Percentiles rank a stretch among this genome's conserved stretches.
These are phyloP conservation scores for Trichoderma hamatum DNA, from an alignment of 2,329 filamentous ascomycete species.

Conservation along the genomic window DNA sequence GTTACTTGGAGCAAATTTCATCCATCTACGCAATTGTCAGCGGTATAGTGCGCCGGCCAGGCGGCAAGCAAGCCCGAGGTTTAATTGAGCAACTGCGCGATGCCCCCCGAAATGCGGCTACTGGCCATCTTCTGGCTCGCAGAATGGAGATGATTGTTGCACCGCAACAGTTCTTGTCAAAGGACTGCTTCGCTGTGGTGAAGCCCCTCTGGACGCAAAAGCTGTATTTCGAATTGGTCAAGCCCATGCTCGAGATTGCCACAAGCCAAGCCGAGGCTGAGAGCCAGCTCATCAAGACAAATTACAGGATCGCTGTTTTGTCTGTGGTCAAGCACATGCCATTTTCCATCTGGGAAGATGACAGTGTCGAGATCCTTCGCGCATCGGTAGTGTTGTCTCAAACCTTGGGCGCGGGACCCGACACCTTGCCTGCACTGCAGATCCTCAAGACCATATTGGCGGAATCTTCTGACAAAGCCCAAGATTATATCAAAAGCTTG, in stretches of 20 bases:
- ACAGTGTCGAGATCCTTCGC: constrained; percentile 51
- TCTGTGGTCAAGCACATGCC: constrained; percentile 53
- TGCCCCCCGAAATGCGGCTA: constrained; percentile 39
- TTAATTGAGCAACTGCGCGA: constrained; percentile 43
- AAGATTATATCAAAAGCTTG: constrained; percentile 53
- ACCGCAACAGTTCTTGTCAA: constrained; percentile 43
- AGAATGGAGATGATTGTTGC: constrained; percentile 49
- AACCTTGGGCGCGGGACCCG: constrained; percentile 46
- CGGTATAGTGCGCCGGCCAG: constrained; percentile 45
- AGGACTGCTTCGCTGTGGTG: constrained; percentile 48
- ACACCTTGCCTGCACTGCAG: constrained; percentile 52
- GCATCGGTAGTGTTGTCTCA: constrained; percentile 53
- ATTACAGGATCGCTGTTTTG: constrained; percentile 53
- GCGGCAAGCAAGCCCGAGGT: constrained; percentile 40
- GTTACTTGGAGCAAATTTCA: constrained; percentile 36
- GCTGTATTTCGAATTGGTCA: constrained; percentile 51
- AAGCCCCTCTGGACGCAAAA: constrained; percentile 55
- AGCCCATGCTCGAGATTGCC: constrained; percentile 50
- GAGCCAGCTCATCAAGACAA: constrained; percentile 39
- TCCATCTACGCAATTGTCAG: constrained; percentile 43
- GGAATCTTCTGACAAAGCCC: constrained; percentile 49
- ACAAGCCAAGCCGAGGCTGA: constrained; percentile 36
- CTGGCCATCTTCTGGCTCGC: constrained; percentile 47
- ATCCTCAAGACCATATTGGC: constrained; percentile 54
- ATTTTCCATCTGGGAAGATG: constrained; percentile 56